Base-by-base conservation (phyloP, 2,329 filamentous ascomycete species). In the Blastomyces silverae region DNA sequence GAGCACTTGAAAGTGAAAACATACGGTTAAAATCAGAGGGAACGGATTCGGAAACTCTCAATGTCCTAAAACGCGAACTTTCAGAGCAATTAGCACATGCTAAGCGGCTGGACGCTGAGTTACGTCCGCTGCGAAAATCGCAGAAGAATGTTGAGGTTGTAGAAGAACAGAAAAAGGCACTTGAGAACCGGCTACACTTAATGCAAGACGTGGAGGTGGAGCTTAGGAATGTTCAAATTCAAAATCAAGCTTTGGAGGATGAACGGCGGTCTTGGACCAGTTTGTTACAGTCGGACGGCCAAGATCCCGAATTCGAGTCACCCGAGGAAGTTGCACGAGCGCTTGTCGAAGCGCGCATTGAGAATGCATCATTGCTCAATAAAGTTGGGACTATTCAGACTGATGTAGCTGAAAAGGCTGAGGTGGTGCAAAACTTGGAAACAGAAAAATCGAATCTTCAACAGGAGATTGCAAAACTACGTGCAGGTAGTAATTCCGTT, bases 51-150 rank as follows among this genome's bases (percentile, higher is more conserved):
- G 92, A 97, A 69, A 94, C 91, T 0, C 83, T 97, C 72, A 85
- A 84, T 5, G 86, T 97, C 44, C 89, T 99, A 70, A 91, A 93
- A 74, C 85, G 87, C 69, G 92, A 99, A 77, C 83, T 99, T 4
- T 88, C 89, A 0, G 92, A 97, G 68, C 94, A 97, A 73, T 90
- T 99, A 0, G 83, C 86, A n/a, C 92, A 97, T 72, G 96, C 97
- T 68, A 87, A 91, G 66, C 87, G 85, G 39, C 81, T 99, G 2
- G 94, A 99, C 74, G 83, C 85, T 0, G 93, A 99, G 74, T 79
- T 99, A 46, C 91, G 89, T 70, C 89, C 92, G 69, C 83, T 95
- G 48, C 88, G 92, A 17, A 89, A 92, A 69, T 79, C 89, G 3
- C 88, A 92, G 74, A 93, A 90, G 77, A 91, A 90, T n/a, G 88